Evolutionary conservation across 352 stramenopile genomes (phyloP), one percentile per base, ranked within the genome.

Genomic region (Pythium periplocum): DNA sequence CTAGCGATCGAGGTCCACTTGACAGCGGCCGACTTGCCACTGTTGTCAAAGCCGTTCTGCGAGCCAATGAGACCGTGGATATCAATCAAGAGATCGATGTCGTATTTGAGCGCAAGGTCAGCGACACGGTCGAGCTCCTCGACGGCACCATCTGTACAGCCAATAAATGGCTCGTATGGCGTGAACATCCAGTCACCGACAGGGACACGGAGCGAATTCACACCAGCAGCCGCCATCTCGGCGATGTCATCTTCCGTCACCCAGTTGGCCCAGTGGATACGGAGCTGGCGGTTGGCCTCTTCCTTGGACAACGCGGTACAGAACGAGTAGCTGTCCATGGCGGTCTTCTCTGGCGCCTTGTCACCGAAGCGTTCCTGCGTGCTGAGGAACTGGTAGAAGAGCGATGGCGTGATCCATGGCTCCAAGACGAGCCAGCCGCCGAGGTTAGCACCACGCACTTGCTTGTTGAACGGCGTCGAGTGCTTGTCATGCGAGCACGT

Each of bases 31-130:
- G 86, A 72, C 60, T 86, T 79, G 7, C 95, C 93, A 33, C 78
- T 95, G 68, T 98, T 98, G 68, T 98, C 95, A 62, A 98, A 97
- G 43, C 95, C 95, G 69, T 98, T 98, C 73, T 98, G 92, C 37
- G 81, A 96, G 26, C 86, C 92, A 43, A 95, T 88, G 45, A 95
- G 66, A 4, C 88, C 86, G 73, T 98, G 95, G 37, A 98, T 85
- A 66, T 98, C 95, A n/a, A 98, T 66, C 38, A 98, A 59, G 26
- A 97, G 71, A 32, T 80, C 68, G 30, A 98, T 77, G 33, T 80
- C 73, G 73, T 97, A 91, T 61, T 91, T 84, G 41, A 75, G 67
- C 2, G 77, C 78, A 61, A 94, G 86, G 59, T 96, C 86, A 2
- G 93, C 67, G 6, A 97, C 68, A n/a, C 73, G 69, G 51, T 98